Conservation (phyloP, 2,329 filamentous ascomycete genomes). For the Plenodomus tracheiphilus region DNA sequence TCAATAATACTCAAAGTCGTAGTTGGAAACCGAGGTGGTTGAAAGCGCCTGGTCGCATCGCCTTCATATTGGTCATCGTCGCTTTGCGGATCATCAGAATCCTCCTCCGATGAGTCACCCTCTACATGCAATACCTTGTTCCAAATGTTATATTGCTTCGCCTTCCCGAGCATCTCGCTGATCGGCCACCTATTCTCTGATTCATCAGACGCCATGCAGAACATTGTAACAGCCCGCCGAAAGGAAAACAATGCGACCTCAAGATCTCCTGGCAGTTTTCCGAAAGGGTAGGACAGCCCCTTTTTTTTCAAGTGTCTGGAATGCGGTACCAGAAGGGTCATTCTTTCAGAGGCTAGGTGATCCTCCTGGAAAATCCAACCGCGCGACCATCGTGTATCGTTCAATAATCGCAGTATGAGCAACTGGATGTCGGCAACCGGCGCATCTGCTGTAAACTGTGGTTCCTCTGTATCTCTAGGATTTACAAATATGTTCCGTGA, state of each 20-base stretch:
- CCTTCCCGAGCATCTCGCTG: slow-evolving; percentile 16
- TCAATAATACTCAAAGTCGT: slow-evolving; percentile 19
- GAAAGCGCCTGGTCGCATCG: background rate
- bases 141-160: slow-evolving; percentile 26
- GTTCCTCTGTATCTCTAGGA: background rate
- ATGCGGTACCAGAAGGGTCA: slow-evolving; percentile 21
- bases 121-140: slow-evolving; percentile 6
- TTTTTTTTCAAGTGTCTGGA: background rate
- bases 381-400: slow-evolving; percentile 21
- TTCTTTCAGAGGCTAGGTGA: slow-evolving; percentile 15
- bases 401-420: slow-evolving; percentile 16
- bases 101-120: background rate
- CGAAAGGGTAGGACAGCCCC: slow-evolving; percentile 2
- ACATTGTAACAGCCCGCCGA: slow-evolving; percentile 18
- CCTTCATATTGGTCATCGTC: background rate
- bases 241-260: slow-evolving; percentile 12
- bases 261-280: slow-evolving; percentile 14
- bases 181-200: slow-evolving; percentile 2
- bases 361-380: slow-evolving; percentile 32
- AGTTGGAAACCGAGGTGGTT: slow-evolving; percentile 6
- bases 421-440: slow-evolving; percentile 5
- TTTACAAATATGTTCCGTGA: slow-evolving; percentile 4
- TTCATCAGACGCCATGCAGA: slow-evolving; percentile 14
- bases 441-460: background rate
- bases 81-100: background rate